These are phyloP conservation scores for Alternaria novae-zelandiae DNA, from an alignment of 2,329 filamentous ascomycete genomes.

Conservation along the genomic window DNA sequence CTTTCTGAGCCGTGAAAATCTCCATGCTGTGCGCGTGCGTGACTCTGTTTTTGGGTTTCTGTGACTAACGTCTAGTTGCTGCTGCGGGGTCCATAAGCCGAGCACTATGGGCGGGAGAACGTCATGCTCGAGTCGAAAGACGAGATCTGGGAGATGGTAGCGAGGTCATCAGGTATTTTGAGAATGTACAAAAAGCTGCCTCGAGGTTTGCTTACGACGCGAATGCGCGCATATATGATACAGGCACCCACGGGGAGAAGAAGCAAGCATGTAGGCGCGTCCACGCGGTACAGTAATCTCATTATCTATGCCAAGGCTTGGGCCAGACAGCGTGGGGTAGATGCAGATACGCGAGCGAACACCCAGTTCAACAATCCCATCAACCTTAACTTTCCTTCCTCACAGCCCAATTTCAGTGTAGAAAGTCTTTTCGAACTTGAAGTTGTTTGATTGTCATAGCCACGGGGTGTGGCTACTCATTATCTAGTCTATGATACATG, in stretches of 20 bases:
- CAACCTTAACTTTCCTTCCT: not conserved
- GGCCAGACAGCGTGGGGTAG: conserved; percentile 25
- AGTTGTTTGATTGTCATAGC: not conserved
- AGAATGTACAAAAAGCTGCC: not conserved
- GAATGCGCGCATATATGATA: not conserved
- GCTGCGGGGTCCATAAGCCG: conserved; percentile 22
- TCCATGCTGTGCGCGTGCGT: conserved; percentile 24
- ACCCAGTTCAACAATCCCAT: not conserved
- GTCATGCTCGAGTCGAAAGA: not conserved
- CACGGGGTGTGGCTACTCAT: not conserved
- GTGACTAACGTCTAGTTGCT: conserved; percentile 31
- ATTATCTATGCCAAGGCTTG: conserved; percentile 30
- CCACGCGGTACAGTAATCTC: conserved; percentile 17
- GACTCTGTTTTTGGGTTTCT: conserved; percentile 28
- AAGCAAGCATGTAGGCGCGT: conserved; percentile 17
- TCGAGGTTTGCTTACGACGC: not conserved
- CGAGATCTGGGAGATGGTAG: not conserved
- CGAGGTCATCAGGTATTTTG: not conserved
- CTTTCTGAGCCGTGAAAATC: conserved; percentile 13
- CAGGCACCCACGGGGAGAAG: not conserved
- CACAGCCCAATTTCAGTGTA: not conserved
- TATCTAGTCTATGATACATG: conserved; percentile 1
- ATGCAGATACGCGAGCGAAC: not conserved
- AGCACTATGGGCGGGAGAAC: conserved; percentile 7
- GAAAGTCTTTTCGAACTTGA: not conserved